These are phyloP conservation scores for Aureobasidium musti DNA, from an alignment of 2,329 filamentous ascomycete genomes.

Conservation along the genomic window DNA sequence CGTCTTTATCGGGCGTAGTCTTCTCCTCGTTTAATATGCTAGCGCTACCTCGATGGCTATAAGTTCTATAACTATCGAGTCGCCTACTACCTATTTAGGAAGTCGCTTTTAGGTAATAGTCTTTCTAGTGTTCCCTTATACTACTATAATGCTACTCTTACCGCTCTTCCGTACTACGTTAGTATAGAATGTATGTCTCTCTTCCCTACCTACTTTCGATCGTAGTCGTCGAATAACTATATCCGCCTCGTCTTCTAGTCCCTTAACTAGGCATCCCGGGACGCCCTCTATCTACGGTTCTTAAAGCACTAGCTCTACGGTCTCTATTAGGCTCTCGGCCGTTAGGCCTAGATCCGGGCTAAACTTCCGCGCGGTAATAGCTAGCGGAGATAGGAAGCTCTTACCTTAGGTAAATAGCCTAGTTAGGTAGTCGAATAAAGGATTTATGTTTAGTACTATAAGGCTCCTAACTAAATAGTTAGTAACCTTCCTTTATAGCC, in stretches of 20 bases:
- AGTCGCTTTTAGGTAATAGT: not conserved
- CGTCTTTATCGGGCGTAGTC: too few relatives aligned
- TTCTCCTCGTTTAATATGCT: not conserved
- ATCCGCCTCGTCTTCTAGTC: not conserved
- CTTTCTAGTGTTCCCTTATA: not conserved
- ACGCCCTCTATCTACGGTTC: slow-evolving; percentile 10
- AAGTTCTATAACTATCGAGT: not conserved
- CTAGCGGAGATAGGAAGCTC: not conserved
- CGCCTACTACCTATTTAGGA: not conserved
- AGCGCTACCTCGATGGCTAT: not conserved
- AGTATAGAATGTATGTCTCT: not conserved
- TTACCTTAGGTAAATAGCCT: not conserved
- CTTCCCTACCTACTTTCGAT: not conserved
- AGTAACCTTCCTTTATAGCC: not conserved
- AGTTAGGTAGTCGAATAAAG: not conserved
- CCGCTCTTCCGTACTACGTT: not conserved
- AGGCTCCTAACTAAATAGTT: not conserved
- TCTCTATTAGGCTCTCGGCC: slow-evolving; percentile 8
- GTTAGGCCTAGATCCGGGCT: not conserved
- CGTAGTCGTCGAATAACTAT: not conserved
- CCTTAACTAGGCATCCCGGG: not conserved
- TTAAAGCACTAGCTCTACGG: not conserved
- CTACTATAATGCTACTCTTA: not conserved
- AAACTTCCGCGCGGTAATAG: not conserved
- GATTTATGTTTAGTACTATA: not conserved